Conservation (phyloP, 768 basidiomycete species). For the Lactarius quietus region DNA sequence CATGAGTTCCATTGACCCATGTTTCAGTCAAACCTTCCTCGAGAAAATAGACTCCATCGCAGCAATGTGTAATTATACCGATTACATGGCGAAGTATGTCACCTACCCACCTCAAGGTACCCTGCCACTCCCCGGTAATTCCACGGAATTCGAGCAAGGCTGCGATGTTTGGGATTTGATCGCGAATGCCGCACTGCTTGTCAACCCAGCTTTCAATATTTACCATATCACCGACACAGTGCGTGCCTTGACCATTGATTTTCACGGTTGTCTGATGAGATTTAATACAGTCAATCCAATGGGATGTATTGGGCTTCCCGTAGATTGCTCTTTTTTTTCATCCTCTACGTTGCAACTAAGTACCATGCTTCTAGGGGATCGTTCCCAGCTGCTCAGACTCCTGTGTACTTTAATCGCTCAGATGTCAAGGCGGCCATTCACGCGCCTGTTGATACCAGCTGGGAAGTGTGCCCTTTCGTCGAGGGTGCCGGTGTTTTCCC, state of each 20-base stretch:
- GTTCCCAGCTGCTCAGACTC: constrained; percentile 50
- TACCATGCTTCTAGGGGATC: constrained; percentile 45
- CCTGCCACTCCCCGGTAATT: constrained; percentile 63
- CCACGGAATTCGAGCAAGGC: constrained; percentile 41
- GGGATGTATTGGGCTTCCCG: constrained; percentile 85
- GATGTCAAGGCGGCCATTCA: constrained; percentile 73
- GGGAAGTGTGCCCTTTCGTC: constrained; percentile 60
- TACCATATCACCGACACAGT: constrained; percentile 74
- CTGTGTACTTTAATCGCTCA: constrained; percentile 64
- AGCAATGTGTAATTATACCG: constrained; percentile 55
- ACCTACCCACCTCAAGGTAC: constrained; percentile 64
- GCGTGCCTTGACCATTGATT: constrained; percentile 19
- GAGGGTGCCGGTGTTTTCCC: constrained; percentile 55
- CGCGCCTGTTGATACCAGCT: constrained; percentile 56
- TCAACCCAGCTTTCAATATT: constrained; percentile 76
- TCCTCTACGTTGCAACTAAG: not conserved
- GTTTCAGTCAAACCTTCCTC: constrained; percentile 58
- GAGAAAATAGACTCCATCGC: constrained; percentile 52
- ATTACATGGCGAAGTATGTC: constrained; percentile 58
- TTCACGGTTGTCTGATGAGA: not conserved
- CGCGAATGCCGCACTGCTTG: constrained; percentile 52
- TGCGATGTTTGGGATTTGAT: constrained; percentile 71
- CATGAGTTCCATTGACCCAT: no score
- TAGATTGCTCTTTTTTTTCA: constrained; percentile 31
- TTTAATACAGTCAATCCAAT: constrained; percentile 48